Evolutionary conservation across 371 early-diverging fungal genomes (phyloP).

Genomic region (Mucor circinelloides): DNA sequence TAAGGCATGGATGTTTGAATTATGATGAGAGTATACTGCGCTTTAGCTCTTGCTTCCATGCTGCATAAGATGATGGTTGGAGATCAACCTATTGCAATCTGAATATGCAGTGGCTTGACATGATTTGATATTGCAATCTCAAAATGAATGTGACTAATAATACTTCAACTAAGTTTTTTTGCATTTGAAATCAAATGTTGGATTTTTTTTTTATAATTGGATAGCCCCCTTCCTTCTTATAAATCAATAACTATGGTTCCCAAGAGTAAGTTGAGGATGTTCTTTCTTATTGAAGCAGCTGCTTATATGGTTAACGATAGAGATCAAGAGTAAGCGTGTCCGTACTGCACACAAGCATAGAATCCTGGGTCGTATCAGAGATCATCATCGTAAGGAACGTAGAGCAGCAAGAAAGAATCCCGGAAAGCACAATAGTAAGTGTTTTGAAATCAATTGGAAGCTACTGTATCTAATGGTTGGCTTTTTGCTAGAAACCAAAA

Average conservation of each 20-base stretch:
- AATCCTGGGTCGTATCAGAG: slow-evolving; percentile 72
- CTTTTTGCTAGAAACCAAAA: slow-evolving; percentile 31
- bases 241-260: slow-evolving; percentile 19
- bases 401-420: slow-evolving; percentile 76
- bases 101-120: neutral
- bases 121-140: neutral
- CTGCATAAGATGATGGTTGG: too few relatives aligned
- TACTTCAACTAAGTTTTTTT: neutral
- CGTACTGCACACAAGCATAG: slow-evolving; percentile 72
- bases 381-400: slow-evolving; percentile 75
- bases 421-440: slow-evolving; percentile 47
- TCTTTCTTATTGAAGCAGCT: neutral
- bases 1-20: neutral
- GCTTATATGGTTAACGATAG: neutral
- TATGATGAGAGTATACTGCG: too few relatives aligned
- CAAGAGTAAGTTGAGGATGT: slow-evolving; percentile 15
- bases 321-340: slow-evolving; percentile 72
- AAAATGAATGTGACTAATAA: slow-evolving; percentile 8
- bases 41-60: too few relatives aligned
- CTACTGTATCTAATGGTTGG: neutral
- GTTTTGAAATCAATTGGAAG: neutral
- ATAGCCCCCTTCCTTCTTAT: neutral
- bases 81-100: neutral
- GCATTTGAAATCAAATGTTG: slow-evolving; percentile 7
- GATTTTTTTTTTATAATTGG: neutral